phyloP scores from a whole-genome alignment of 2,329 filamentous ascomycete species.

The Thermothelomyces thermophilus region DNA sequence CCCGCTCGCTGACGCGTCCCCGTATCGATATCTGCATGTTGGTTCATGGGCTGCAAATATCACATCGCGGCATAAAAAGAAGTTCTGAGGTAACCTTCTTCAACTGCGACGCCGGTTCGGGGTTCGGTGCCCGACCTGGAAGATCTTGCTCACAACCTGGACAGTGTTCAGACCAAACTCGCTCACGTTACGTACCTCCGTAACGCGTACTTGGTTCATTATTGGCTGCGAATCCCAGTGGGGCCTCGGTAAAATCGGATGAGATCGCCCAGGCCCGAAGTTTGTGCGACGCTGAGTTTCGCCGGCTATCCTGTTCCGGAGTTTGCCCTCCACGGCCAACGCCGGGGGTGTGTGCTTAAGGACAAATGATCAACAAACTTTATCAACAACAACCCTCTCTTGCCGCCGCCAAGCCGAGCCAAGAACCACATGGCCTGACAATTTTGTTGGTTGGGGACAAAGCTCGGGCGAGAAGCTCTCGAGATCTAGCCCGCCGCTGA shows the following conservation, averaged over 20 bases:
- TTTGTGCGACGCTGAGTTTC: slow-evolving; percentile 17
- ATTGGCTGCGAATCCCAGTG: too few species aligned
- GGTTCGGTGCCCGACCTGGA: too few species aligned
- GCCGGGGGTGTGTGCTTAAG: neutral
- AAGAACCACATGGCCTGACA: slow-evolving; percentile 10
- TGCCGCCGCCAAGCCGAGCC: slow-evolving; percentile 3
- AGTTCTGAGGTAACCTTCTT: too few species aligned
- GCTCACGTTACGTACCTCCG: too few species aligned
- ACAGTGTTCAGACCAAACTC: too few species aligned
- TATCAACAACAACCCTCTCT: neutral
- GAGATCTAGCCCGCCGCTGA: neutral
- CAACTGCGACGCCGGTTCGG: too few species aligned
- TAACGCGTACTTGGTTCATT: too few species aligned
- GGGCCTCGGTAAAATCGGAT: slow-evolving; percentile 24
- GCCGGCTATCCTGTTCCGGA: neutral
- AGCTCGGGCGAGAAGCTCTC: neutral
- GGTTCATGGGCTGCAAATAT: too few species aligned
- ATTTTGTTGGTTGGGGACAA: neutral
- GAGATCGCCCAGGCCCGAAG: slow-evolving; percentile 17
- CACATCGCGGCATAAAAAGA: too few species aligned
- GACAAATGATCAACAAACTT: neutral
- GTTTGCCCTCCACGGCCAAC: neutral
- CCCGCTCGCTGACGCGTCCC: slow-evolving; percentile 6
- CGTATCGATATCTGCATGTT: too few species aligned
- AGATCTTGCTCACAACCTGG: slow-evolving; percentile 1